phyloP scores from a whole-genome alignment of 257 asterid genomes.

The Solanum habrochaites region DNA sequence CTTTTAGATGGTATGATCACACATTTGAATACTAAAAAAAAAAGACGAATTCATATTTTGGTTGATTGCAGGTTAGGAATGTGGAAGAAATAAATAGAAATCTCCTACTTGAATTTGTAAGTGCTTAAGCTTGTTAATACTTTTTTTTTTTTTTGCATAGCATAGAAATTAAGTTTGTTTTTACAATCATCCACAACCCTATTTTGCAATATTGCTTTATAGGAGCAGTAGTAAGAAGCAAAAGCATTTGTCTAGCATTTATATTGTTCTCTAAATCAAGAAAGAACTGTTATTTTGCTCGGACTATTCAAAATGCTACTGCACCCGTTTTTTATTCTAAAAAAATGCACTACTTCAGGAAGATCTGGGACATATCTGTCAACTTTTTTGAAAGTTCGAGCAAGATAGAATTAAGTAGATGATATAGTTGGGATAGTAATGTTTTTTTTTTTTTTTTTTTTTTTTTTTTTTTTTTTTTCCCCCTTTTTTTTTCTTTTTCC shows the following conservation, averaged over 20 bases:
- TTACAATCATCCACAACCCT: background rate
- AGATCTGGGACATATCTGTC: too few relatives aligned
- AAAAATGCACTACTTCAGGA: background rate
- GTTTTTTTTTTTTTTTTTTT: too few relatives aligned
- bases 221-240: background rate
- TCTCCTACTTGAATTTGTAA: slow-evolving; percentile 60
- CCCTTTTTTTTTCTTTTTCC: too few relatives aligned
- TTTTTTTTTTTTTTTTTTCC: too few relatives aligned
- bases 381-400: background rate
- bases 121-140: background rate
- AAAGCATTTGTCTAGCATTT: background rate
- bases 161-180: background rate
- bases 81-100: slow-evolving; percentile 71
- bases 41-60: background rate
- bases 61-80: slow-evolving; percentile 46
- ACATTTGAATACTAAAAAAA: background rate
- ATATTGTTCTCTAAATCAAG: background rate
- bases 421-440: background rate
- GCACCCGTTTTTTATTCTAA: too few relatives aligned
- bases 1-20: too few relatives aligned
- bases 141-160: background rate
- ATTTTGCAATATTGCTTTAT: background rate
- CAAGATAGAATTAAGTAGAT: background rate
- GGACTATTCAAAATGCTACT: background rate
- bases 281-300: too few relatives aligned